Base-by-base conservation (phyloP, 1,284 basidiomycete genomes). In the Puccinia hordei region DNA sequence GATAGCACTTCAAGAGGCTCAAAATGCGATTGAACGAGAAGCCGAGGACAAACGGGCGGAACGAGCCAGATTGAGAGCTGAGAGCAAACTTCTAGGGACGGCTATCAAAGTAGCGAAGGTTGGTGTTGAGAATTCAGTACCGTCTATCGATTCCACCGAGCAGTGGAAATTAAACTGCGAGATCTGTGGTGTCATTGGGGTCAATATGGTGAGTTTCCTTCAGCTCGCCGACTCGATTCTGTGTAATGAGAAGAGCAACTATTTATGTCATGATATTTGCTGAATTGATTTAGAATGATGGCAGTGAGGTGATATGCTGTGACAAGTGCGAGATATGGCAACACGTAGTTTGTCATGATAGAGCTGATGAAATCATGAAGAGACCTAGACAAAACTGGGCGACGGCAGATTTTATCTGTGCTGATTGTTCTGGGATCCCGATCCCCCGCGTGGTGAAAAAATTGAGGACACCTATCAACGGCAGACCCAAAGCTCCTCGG, bases 281-380 rank as follows among this genome's bases (percentile, higher is more conserved):
- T 76, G 30, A 53, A 30, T 53, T 1, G 44, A 35, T 78, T 69
- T 41, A 79, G 77, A 68, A 79, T 72, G 77, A 79, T 72, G 77
- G 77, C n/a, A 72, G 68, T 49, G 77, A 79, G 49, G 77, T 79
- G 22, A 79, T 79, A 27, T 63, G 77, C 41, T 79, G 77, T 49
- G 77, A 79, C 27, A 63, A 72, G 22, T 79, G 77, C 46, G 77
- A 79, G 59, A 72, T 72, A 24, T 79, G 77, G 77, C 77, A 79
- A 38, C 77, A 79, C 46, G 41, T 79, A 17, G 68, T 68, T 2
- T 79, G 77, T 38, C 77, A 79, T 46, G 55, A 71, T 69, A 59
- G 57, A 13, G 77, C 77, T 51, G 77, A 79, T 63, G 49, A 79
- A 38, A 57, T 79, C 24, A 27, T 68, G 33, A 68, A 61, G 51